These are phyloP conservation scores for Laburnicola sp. DNA, from an alignment of 2,329 filamentous ascomycete genomes.

Conservation along the genomic window DNA sequence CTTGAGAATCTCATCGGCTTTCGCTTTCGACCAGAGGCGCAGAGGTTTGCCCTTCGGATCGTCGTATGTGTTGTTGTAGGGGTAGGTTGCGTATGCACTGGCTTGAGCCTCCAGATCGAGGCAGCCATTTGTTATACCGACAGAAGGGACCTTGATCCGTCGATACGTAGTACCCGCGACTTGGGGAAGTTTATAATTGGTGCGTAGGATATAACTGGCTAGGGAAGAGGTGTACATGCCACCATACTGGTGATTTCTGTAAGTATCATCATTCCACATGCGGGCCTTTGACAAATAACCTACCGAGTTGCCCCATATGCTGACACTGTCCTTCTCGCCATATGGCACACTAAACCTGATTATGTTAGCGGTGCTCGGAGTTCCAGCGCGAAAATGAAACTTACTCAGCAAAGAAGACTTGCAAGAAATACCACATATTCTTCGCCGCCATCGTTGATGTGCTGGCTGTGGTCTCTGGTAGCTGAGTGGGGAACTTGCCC, in stretches of 20 bases:
- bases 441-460: constrained; percentile 6
- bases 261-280: neutral
- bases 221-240: constrained; percentile 59
- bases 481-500: constrained; percentile 9
- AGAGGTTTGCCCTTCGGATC: neutral
- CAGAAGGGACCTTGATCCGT: constrained; percentile 6
- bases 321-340: constrained; percentile 8
- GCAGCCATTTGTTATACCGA: constrained; percentile 15
- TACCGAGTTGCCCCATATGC: constrained; percentile 12
- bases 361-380: neutral
- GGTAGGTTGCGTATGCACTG: constrained; percentile 35
- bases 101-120: constrained; percentile 1
- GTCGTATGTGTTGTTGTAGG: constrained; percentile 60
- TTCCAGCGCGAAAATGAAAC: neutral
- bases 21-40: constrained; percentile 36
- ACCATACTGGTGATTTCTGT: constrained; percentile 33
- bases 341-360: constrained; percentile 1
- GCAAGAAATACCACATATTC: constrained; percentile 12
- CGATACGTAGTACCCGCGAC: constrained; percentile 22
- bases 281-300: neutral
- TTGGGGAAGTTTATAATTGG: constrained; percentile 54
- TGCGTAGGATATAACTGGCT: constrained; percentile 54
- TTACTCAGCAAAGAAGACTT: constrained; percentile 11
- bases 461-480: constrained; percentile 2
- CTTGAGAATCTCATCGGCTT: constrained; percentile 50